Conservation (phyloP, 768 basidiomycete species). For the Xanthoconium stramineum region DNA sequence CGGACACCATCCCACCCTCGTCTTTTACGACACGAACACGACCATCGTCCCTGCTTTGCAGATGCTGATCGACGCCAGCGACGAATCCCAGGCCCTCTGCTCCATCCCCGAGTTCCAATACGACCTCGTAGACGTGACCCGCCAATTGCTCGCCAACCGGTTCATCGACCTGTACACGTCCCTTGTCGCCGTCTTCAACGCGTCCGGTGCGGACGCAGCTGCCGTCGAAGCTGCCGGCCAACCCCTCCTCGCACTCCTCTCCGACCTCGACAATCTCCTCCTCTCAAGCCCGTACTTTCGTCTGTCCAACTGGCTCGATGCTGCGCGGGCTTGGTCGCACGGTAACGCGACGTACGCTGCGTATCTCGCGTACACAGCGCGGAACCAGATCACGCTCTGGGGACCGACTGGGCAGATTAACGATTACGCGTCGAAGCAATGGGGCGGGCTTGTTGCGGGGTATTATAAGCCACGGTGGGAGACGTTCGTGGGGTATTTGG, state of each 20-base stretch:
- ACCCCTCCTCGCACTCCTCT: slow-evolving; percentile 31
- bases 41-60: slow-evolving; percentile 77
- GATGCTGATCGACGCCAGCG: slow-evolving; percentile 49
- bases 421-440: slow-evolving; percentile 44
- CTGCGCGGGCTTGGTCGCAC: slow-evolving; percentile 30
- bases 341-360: slow-evolving; percentile 30
- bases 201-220: slow-evolving; percentile 15
- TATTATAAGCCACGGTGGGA: slow-evolving; percentile 38
- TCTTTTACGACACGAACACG: slow-evolving; percentile 37
- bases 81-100: slow-evolving; percentile 14
- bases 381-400: slow-evolving; percentile 45
- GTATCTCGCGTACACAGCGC: slow-evolving; percentile 38
- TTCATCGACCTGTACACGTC: slow-evolving; percentile 33
- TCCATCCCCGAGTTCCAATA: slow-evolving; percentile 34
- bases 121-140: slow-evolving; percentile 39
- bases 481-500: slow-evolving; percentile 35
- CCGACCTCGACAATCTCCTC: slow-evolving; percentile 35
- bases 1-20: slow-evolving; percentile 31
- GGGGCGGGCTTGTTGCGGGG: slow-evolving; percentile 37
- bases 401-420: slow-evolving; percentile 40
- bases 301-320: slow-evolving; percentile 36
- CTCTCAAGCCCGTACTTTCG: slow-evolving; percentile 32
- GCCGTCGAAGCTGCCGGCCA: slow-evolving; percentile 23
- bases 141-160: slow-evolving; percentile 38
- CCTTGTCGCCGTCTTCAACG: slow-evolving; percentile 30